A percentile compares a stretch with the other conserved stretches of the same genome.
Conservation (phyloP, 148 eudicot species). For the Limonium bicolor region DNA sequence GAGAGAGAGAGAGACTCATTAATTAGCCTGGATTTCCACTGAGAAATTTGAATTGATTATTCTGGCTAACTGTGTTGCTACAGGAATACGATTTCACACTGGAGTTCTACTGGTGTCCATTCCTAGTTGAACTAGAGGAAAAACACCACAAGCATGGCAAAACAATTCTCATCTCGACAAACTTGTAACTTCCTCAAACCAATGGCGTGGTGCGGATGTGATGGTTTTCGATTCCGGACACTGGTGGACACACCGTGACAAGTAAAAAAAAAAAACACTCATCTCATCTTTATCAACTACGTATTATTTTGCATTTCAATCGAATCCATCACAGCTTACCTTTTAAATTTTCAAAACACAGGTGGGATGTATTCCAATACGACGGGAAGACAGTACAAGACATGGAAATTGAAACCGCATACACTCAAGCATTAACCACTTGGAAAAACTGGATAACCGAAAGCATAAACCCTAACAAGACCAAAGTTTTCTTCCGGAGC, state of each 20-base stretch:
- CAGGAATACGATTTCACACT: conserved; percentile 41
- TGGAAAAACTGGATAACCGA: conserved; percentile 34
- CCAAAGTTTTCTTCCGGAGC: conserved; percentile 27
- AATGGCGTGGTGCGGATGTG: conserved; percentile 45
- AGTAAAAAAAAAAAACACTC: conserved; percentile 17
- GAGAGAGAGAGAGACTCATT: too few relatives aligned
- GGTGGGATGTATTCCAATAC: conserved; percentile 34
- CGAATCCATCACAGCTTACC: not conserved
- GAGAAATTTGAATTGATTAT: too few relatives aligned
- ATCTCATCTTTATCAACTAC: not conserved
- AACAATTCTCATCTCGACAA: conserved; percentile 24
- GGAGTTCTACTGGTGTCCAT: conserved; percentile 54
- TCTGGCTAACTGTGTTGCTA: not conserved
- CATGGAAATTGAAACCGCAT: conserved; percentile 20
- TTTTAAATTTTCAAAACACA: conserved; percentile 2
- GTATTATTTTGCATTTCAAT: not conserved
- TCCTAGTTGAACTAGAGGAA: conserved; percentile 21
- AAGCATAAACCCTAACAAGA: conserved; percentile 24
- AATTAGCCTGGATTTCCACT: too few relatives aligned
- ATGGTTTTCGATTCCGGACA: conserved; percentile 53
- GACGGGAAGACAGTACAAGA: conserved; percentile 15
- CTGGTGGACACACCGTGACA: conserved; percentile 42
- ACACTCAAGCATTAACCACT: conserved; percentile 23
- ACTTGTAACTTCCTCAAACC: conserved; percentile 6
- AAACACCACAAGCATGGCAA: conserved; percentile 15